Evolutionary conservation across 1,284 basidiomycete species (phyloP).

Genomic region (Microbotryomycetes sp.): DNA sequence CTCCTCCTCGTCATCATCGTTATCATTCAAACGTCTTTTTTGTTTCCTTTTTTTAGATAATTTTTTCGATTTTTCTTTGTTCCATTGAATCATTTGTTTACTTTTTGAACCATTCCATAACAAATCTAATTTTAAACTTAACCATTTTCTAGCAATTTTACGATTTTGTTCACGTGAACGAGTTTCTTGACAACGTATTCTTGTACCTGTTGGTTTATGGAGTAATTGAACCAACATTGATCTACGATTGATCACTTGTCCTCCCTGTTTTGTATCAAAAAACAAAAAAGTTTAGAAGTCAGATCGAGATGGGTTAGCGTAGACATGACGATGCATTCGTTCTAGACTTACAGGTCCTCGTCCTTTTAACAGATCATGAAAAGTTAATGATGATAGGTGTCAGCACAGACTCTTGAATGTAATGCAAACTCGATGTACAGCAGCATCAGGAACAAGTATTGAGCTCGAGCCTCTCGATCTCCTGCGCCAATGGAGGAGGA

Average conservation of each 20-base stretch:
- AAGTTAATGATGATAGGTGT: no score
- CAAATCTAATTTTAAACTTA: slow-evolving; percentile 39
- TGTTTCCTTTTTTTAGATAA: slow-evolving; percentile 43
- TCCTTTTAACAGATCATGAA: no score
- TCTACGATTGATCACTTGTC: slow-evolving; percentile 47
- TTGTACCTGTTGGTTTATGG: slow-evolving; percentile 45
- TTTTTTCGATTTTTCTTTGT: slow-evolving; percentile 41
- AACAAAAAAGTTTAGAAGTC: no score
- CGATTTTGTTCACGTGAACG: slow-evolving; percentile 46
- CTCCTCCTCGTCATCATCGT: not conserved
- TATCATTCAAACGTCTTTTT: slow-evolving; percentile 37
- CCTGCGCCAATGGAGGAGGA: no score
- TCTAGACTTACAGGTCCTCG: not conserved
- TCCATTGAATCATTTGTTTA: not conserved
- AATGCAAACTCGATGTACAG: no score
- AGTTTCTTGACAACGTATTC: slow-evolving; percentile 46
- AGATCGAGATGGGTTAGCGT: no score
- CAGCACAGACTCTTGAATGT: no score
- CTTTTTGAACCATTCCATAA: slow-evolving; percentile 25
- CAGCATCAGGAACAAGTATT: no score
- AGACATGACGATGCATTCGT: no score
- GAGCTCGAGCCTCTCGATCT: no score
- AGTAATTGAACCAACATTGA: slow-evolving; percentile 44
- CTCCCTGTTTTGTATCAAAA: no score
- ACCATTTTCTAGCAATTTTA: slow-evolving; percentile 42